Percentiles rank a stretch among this genome's conserved stretches.
Evolutionary conservation across 495 filamentous ascomycete species (phyloP).

Genomic region (Trichoderma virens): DNA sequence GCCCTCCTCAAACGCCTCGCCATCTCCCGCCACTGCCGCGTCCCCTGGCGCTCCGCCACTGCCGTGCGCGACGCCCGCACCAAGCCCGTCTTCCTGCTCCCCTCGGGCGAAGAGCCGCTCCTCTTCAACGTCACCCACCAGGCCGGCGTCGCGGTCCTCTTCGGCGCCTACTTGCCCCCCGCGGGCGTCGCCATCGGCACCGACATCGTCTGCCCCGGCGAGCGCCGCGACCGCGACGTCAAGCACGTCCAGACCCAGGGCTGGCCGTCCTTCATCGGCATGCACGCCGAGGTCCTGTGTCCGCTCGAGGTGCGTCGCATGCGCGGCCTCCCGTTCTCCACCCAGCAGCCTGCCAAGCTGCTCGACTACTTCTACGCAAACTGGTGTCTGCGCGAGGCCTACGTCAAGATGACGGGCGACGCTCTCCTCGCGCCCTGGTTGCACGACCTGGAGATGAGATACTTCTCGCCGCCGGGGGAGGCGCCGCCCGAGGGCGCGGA

Average conservation of each 20-base stretch:
- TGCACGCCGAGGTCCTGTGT: constrained; percentile 72
- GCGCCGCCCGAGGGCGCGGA: constrained; percentile 18
- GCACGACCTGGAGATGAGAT: constrained; percentile 39
- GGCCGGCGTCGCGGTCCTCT: constrained; percentile 60
- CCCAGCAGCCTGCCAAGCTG: constrained; percentile 26
- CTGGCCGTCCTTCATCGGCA: constrained; percentile 63
- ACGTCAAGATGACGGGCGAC: constrained; percentile 89
- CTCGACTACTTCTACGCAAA: constrained; percentile 77
- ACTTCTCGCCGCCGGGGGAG: constrained; percentile 25
- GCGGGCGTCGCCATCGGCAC: constrained; percentile 46
- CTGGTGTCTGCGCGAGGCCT: constrained; percentile 86
- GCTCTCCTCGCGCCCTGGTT: constrained; percentile 78
- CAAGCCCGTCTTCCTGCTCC: constrained; percentile 50
- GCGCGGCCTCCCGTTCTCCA: constrained; percentile 16
- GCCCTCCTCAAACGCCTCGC: constrained; percentile 72
- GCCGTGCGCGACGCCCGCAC: constrained; percentile 53
- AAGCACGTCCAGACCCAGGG: constrained; percentile 36
- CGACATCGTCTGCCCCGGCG: constrained; percentile 69
- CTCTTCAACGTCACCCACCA: constrained; percentile 90
- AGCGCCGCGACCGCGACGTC: constrained; percentile 51
- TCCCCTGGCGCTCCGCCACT: constrained; percentile 57
- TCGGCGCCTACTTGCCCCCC: constrained; percentile 26
- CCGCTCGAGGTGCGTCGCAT: constrained; percentile 22
- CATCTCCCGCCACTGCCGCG: constrained; percentile 51
- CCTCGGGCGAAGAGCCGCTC: constrained; percentile 31